Evolutionary conservation across 768 basidiomycete genomes (phyloP).

Genomic region (Boletus coccyginus): DNA sequence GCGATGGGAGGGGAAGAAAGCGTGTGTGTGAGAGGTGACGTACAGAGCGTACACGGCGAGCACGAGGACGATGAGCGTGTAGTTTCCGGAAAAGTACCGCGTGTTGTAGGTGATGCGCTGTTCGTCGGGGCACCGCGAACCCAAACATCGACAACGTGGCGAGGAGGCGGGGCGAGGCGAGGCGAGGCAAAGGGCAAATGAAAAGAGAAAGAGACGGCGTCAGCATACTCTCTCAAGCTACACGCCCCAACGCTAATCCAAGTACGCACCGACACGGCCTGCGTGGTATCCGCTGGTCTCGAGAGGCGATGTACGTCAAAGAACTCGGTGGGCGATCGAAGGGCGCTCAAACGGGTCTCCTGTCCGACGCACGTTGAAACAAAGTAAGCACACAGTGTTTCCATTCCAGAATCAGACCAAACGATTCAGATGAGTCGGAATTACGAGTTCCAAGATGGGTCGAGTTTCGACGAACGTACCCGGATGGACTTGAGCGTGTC

Average conservation of each 20-base stretch:
- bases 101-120: slow-evolving; percentile 96
- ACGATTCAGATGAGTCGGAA: too few species aligned
- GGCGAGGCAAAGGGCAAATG: too few species aligned
- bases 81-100: slow-evolving; percentile 89
- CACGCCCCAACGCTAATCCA: background rate
- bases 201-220: background rate
- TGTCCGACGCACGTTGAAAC: background rate
- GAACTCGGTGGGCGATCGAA: slow-evolving; percentile 74
- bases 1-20: too few species aligned
- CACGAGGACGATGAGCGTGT: slow-evolving; percentile 70
- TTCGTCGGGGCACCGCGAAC: too few species aligned
- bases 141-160: too few species aligned
- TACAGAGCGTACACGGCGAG: slow-evolving; percentile 88
- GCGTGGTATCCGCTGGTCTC: slow-evolving; percentile 77
- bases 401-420: too few species aligned
- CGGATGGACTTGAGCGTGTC: slow-evolving; percentile 69
- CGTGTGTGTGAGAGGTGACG: too few species aligned
- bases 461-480: too few species aligned
- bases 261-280: slow-evolving; percentile 65
- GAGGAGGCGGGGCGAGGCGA: too few species aligned
- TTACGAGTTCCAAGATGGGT: too few species aligned
- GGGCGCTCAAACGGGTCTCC: slow-evolving; percentile 49
- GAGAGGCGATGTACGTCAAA: slow-evolving; percentile 83
- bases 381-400: too few species aligned
- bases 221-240: background rate